Base-by-base conservation (phyloP, 2,329 filamentous ascomycete genomes). In the Penicillium sclerotigenum region DNA sequence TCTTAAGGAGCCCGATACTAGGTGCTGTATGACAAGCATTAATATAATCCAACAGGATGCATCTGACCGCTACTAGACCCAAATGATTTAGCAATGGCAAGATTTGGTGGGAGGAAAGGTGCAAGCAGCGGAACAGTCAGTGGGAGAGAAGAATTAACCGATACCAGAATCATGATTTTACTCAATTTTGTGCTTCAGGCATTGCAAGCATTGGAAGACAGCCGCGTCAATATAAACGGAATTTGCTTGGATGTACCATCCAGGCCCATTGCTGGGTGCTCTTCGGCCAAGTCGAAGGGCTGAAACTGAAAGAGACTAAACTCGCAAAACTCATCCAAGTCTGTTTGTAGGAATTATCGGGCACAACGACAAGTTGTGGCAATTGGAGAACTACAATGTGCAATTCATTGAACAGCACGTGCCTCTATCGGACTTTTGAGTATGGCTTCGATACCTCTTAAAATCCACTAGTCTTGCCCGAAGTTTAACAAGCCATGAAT, bases 81-180 rank as follows among this genome's bases (percentile, higher is more conserved):
- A 5, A 37, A 20, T 37, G 5, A 20, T 37, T n/a, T 5, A 13
- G n/a, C 2, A 20, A 37, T 13, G 10, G 36, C n/a, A 37, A 37
- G n/a, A 20, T 18, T 37, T 10, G 36, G n/a, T 20, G 36, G n/a
- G 7, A 37, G 5, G 36, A 13, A 20, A 37, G 10, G n/a, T 13
- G 0, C 36, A 36, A 8, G 10, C 5, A n/a, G 2, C 1, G 1
- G 7, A 2, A n/a, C n/a, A 37, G 36, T 37, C n/a, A n/a, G 0
- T 36, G 16, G 16, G 33, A 36, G 33, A 36, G 16, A 1, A 37
- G 10, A 37, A 37, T 13, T 37, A 37, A 36, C 33, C 33, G 8
- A 20, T 37, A 4, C 36, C 9, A 37, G 10, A 11, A 13, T 20
- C 5, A 3, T 11, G 8, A n/a, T n/a, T 36, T 36, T 3, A 36